Conservation (phyloP, 495 filamentous ascomycete genomes). For the Filosporella fistucella region DNA sequence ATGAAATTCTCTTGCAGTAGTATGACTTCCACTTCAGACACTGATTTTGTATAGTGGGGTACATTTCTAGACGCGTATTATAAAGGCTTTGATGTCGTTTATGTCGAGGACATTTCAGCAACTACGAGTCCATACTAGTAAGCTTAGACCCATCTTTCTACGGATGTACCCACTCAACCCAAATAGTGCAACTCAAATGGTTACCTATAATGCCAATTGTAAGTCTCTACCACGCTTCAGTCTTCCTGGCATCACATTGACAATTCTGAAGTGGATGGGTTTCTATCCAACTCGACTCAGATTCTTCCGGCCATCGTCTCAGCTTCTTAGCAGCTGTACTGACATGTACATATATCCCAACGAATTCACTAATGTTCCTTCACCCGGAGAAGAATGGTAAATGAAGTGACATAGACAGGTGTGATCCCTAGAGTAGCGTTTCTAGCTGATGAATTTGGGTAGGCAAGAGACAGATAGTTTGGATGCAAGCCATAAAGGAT, state of each 20-base stretch:
- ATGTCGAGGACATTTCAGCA: constrained; percentile 4
- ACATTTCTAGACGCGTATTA: constrained; percentile 8
- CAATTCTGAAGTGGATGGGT: constrained; percentile 1
- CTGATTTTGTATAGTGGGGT: neutral
- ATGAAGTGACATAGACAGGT: no score
- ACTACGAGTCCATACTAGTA: constrained; percentile 8
- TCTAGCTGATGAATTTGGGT: no score
- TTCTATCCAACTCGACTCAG: constrained; percentile 6
- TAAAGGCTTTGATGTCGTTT: constrained; percentile 9
- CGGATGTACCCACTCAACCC: neutral
- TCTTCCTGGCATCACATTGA: neutral
- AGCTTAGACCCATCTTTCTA: neutral
- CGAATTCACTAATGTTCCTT: no score
- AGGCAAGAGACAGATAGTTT: no score
- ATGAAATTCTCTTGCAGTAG: neutral
- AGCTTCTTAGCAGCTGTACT: no score
- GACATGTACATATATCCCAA: no score
- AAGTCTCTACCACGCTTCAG: neutral
- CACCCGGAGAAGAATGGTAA: no score
- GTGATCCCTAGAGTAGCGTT: no score
- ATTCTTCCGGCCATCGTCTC: constrained; percentile 8
- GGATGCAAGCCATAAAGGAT: no score
- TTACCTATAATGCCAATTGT: constrained; percentile 7
- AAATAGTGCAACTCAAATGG: constrained; percentile 8
- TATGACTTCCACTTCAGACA: neutral